These are phyloP conservation scores for Vitis cinerea DNA, from an alignment of 164 flowering plant species.

Conservation along the genomic window DNA sequence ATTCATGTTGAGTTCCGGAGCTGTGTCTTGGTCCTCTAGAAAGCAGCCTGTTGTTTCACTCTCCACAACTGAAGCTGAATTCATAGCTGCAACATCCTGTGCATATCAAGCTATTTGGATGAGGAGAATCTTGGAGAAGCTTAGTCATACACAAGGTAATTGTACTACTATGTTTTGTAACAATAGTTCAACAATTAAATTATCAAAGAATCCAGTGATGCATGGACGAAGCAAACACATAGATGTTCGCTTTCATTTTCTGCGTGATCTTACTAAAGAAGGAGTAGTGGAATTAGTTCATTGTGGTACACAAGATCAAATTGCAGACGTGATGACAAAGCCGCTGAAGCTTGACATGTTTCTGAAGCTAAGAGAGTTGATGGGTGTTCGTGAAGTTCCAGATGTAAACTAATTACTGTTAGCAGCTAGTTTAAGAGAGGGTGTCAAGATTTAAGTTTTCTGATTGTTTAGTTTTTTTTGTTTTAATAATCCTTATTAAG, in stretches of 20 bases:
- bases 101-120: not conserved
- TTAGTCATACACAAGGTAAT: not conserved
- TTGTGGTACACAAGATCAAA: not conserved
- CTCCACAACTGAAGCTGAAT: too few species aligned
- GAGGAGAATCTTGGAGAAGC: too few species aligned
- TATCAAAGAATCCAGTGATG: not conserved
- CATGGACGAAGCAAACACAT: slow-evolving; percentile 1
- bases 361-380: not conserved
- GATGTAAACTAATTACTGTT: too few species aligned
- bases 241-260: not conserved
- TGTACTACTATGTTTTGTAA: not conserved
- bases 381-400: too few species aligned
- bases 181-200: not conserved
- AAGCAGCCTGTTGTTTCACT: too few species aligned
- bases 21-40: too few species aligned
- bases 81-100: not conserved
- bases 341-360: not conserved
- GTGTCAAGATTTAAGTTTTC: too few species aligned
- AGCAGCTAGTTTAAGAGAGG: too few species aligned
- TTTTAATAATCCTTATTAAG: too few species aligned
- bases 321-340: slow-evolving; percentile 3
- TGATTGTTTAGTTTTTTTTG: too few species aligned
- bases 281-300: not conserved
- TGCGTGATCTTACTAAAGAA: not conserved
- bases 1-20: too few species aligned